phyloP scores from a whole-genome alignment of 1,284 basidiomycete genomes.

The Marasmius tenuissimus region DNA sequence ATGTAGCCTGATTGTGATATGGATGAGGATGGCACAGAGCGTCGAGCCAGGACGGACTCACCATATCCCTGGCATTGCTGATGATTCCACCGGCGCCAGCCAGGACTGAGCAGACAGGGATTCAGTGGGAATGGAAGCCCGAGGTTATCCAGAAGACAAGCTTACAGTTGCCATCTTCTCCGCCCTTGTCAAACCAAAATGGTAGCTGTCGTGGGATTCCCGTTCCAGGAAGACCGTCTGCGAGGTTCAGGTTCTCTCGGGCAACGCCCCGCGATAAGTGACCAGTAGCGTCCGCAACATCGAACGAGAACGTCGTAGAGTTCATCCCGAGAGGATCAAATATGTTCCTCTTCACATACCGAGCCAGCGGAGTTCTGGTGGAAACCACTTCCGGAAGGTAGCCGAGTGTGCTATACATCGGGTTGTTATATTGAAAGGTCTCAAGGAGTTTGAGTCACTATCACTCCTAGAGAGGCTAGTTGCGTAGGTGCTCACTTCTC shows the following conservation, averaged over 20 bases:
- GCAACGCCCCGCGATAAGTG: conserved; percentile 16
- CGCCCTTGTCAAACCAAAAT: conserved; percentile 17
- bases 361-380: conserved; percentile 14
- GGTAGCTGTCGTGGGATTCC: conserved; percentile 20
- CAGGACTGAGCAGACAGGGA: not conserved
- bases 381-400: conserved; percentile 18
- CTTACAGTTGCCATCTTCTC: conserved; percentile 25
- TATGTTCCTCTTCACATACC: conserved; percentile 22
- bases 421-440: conserved; percentile 19
- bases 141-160: not conserved
- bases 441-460: not conserved
- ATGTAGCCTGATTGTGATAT: conserved; percentile 20
- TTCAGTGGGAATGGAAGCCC: not conserved
- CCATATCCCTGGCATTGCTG: conserved; percentile 24
- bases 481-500: not conserved
- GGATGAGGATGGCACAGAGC: not conserved
- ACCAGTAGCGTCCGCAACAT: conserved; percentile 14
- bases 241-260: conserved; percentile 13
- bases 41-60: conserved; percentile 3
- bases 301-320: conserved; percentile 19
- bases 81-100: conserved; percentile 28
- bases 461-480: not conserved
- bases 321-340: conserved; percentile 20
- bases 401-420: conserved; percentile 19
- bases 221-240: conserved; percentile 16